Evolutionary conservation across 805 yeast species (phyloP).

Genomic region (Saccharomycopsis fermentans): DNA sequence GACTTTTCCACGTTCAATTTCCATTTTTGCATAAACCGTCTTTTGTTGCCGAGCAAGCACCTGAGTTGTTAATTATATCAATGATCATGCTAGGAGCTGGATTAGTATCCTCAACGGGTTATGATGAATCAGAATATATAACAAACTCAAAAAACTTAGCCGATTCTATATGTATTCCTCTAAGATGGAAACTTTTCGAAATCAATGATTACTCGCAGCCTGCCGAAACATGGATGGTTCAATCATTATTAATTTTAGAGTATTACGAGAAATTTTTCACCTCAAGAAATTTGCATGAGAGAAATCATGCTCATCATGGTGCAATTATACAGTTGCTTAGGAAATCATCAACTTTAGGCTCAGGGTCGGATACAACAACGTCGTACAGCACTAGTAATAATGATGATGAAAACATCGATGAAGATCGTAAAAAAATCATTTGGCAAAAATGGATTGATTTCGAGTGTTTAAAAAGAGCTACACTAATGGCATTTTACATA

Average conservation of each 20-base stretch:
- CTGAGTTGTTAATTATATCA: slow-evolving; percentile 41
- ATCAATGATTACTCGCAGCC: slow-evolving; percentile 65
- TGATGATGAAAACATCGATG: slow-evolving; percentile 21
- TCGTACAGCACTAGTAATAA: slow-evolving; percentile 17
- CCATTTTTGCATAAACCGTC: slow-evolving; percentile 38
- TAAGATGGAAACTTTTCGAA: slow-evolving; percentile 62
- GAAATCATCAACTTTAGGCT: slow-evolving; percentile 62
- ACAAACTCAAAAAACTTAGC: slow-evolving; percentile 7
- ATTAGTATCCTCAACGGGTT: slow-evolving; percentile 20
- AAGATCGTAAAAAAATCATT: slow-evolving; percentile 24
- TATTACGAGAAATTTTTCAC: slow-evolving; percentile 70
- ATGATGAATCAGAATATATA: slow-evolving; percentile 7
- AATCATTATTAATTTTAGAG: slow-evolving; percentile 63
- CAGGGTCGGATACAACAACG: slow-evolving; percentile 40
- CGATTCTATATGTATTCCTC: slow-evolving; percentile 31
- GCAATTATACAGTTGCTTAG: slow-evolving; percentile 71
- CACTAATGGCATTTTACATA: slow-evolving; percentile 71
- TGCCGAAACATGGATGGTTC: slow-evolving; percentile 65
- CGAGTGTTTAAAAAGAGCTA: slow-evolving; percentile 68
- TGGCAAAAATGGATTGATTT: slow-evolving; percentile 67
- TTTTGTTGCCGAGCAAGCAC: slow-evolving; percentile 40
- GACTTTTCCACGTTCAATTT: slow-evolving; percentile 43
- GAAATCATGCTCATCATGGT: slow-evolving; percentile 82
- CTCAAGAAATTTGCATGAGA: slow-evolving; percentile 60
- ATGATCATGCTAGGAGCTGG: slow-evolving; percentile 50